Evolutionary conservation across 345 rosid species (phyloP), one percentile per base, ranked within the genome.

Genomic region (Pelargonium nanum): DNA sequence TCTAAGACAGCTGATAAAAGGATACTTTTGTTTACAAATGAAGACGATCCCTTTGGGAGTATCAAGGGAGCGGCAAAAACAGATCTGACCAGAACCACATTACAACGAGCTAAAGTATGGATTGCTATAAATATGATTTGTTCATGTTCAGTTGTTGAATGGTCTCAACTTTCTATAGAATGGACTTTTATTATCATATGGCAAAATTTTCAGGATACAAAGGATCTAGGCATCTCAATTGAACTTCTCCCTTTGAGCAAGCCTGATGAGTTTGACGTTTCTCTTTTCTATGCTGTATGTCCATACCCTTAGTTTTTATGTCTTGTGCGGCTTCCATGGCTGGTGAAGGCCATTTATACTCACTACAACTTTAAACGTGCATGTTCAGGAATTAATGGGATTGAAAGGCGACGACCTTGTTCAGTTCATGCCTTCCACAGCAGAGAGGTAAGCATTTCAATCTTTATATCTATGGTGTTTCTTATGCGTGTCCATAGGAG

Each of bases 171-270:
- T n/a, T 4, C 21, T 50, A 53, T 51, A 21, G 16, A 4, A 22
- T 4, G 5, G 24, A 16, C 55, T 19, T 21, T 52, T 57, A 55
- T n/a, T 63, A 12, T 17, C 53, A 16, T 24, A 51, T 54, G 22
- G n/a, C 32, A 19, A 52, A 53, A 65, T 59, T 68, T 66, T 52
- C 72, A 93, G 99, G 99, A 93, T 82, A 92, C 97, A 50, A 91
- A 79, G 83, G 99, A 87, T 77, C 89, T 93, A 64, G 94, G 96
- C 68, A 85, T 93, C 72, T 74, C 90, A 63, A 93, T 93, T 71
- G 97, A 93, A 61, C 86, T 93, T 76, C 81, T 89, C 52, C 99
- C 97, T 30, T 74, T 93, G 77, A 80, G 83, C 65, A 65, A 54
- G 19, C 80, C 73, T 66, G 78, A 87, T 66, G 87, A 75, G 71